phyloP scores from a whole-genome alignment of 257 asterid genomes.

The Jaltomata sinuosa region DNA sequence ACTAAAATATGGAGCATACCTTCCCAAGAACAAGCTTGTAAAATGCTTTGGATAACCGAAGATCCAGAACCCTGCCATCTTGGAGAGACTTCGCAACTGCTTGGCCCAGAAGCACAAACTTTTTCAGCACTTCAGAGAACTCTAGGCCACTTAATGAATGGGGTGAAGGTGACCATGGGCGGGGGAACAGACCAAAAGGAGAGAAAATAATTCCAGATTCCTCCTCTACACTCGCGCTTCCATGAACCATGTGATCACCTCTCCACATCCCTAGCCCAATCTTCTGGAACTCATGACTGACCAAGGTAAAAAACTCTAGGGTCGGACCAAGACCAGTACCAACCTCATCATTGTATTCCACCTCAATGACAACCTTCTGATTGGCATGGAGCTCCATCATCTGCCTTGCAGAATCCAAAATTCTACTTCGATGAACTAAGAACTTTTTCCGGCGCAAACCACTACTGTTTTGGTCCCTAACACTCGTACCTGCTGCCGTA shows the following conservation, averaged over 20 bases:
- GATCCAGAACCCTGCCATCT: slow-evolving; percentile 86
- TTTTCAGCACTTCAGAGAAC: slow-evolving; percentile 51
- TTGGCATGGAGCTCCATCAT: slow-evolving; percentile 70
- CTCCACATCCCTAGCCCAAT: slow-evolving; percentile 85
- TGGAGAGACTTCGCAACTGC: slow-evolving; percentile 84
- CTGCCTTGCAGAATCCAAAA: slow-evolving; percentile 64
- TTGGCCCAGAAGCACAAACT: slow-evolving; percentile 70
- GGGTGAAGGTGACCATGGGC: slow-evolving; percentile 63
- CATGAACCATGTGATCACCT: slow-evolving; percentile 38
- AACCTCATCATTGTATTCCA: slow-evolving; percentile 87
- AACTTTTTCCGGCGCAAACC: slow-evolving; percentile 53
- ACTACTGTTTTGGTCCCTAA: slow-evolving; percentile 43
- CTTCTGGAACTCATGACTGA: slow-evolving; percentile 81
- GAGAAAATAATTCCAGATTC: slow-evolving; percentile 36
- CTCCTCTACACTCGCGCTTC: slow-evolving; percentile 16
- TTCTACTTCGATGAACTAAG: slow-evolving; percentile 61
- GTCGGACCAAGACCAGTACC: slow-evolving; percentile 99
- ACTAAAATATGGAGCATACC: slow-evolving; percentile 32
- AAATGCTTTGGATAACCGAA: slow-evolving; percentile 84
- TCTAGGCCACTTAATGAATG: slow-evolving; percentile 19
- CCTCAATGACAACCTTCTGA: slow-evolving; percentile 66
- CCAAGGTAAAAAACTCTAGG: slow-evolving; percentile 80
- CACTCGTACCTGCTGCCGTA: slow-evolving; percentile 26
- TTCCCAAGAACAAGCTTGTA: slow-evolving; percentile 74
- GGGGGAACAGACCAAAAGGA: slow-evolving; percentile 81